Conservation (phyloP, 306 rosid genomes). For the Corylus americana region DNA sequence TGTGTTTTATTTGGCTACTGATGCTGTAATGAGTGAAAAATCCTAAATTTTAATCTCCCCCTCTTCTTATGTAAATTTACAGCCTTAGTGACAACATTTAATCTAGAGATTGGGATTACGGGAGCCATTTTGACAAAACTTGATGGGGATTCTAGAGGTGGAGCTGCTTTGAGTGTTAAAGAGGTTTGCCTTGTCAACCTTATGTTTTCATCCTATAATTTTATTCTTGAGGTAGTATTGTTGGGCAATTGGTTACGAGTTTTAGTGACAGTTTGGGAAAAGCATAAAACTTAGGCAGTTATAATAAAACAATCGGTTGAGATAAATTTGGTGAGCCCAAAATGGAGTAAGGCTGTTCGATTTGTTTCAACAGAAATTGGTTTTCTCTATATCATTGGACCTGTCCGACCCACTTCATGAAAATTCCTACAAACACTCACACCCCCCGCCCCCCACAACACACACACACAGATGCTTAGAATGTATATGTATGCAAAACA, state of each 20-base stretch:
- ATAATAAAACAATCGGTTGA: background rate
- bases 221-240: slow-evolving; percentile 3
- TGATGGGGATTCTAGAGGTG: slow-evolving; percentile 99
- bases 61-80: slow-evolving; percentile 37
- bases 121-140: slow-evolving; percentile 99
- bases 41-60: slow-evolving; percentile 24
- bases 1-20: background rate
- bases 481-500: too few species aligned
- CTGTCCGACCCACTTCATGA: background rate
- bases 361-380: background rate
- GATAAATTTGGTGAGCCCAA: background rate
- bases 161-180: slow-evolving; percentile 97
- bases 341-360: background rate
- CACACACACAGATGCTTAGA: too few species aligned
- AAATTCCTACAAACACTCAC: background rate
- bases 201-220: slow-evolving; percentile 12
- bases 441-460: background rate
- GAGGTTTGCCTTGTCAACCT: slow-evolving; percentile 57
- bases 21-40: slow-evolving; percentile 3
- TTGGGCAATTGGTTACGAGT: background rate
- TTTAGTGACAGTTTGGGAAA: background rate
- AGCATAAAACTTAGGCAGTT: slow-evolving; percentile 6
- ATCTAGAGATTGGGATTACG: slow-evolving; percentile 94
- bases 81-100: slow-evolving; percentile 93
- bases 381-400: background rate